Evolutionary conservation across 116 monocot genomes (phyloP).

Genomic region (Zostera marina): DNA sequence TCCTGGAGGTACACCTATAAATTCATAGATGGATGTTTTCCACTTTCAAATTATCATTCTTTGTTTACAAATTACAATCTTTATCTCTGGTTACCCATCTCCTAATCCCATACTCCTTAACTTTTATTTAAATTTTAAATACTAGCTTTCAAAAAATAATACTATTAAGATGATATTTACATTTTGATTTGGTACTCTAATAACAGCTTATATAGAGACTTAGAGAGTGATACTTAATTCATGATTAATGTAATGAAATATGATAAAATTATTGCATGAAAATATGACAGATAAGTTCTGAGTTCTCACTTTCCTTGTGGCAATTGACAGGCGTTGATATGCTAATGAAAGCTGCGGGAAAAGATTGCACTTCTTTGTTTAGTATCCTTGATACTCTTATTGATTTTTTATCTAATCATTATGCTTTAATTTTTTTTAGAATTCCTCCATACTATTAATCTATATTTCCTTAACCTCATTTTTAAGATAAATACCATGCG

Average conservation of each 20-base stretch:
- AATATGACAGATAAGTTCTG: neutral
- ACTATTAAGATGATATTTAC: no score
- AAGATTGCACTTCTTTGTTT: constrained; percentile 89
- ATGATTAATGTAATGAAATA: neutral
- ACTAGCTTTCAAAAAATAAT: no score
- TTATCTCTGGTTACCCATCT: neutral
- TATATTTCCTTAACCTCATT: constrained; percentile 17
- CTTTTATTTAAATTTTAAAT: no score
- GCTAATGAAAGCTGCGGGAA: constrained; percentile 89
- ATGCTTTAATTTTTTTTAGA: neutral
- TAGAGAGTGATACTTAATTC: no score
- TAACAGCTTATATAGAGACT: no score
- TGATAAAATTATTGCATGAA: neutral
- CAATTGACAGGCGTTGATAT: constrained; percentile 63
- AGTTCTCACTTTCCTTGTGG: neutral
- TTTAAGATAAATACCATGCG: constrained; percentile 87
- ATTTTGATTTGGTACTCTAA: no score
- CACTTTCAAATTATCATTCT: neutral
- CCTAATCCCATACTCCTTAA: neutral
- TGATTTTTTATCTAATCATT: neutral
- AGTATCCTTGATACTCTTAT: constrained; percentile 67
- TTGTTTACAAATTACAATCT: neutral
- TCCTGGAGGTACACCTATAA: constrained; percentile 73
- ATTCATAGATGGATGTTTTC: neutral
- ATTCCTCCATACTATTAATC: neutral